Base-by-base conservation (phyloP, 208 protist species). In the Wallacemonas collosoma region DNA sequence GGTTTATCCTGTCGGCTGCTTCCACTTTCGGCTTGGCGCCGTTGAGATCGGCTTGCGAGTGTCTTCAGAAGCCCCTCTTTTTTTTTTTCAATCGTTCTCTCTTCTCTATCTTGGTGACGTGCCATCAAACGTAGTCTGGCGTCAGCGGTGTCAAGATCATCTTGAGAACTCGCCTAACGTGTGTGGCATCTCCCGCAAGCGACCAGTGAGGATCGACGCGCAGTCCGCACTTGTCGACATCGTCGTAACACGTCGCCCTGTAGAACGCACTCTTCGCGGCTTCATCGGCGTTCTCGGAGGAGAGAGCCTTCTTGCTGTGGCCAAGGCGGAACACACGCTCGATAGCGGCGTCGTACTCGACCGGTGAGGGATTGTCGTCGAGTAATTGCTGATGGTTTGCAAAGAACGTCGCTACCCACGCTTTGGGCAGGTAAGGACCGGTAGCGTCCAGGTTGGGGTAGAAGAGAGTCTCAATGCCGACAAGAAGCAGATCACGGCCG, bases 401-500 rank as follows among this genome's bases (percentile, higher is more conserved):
- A 44, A 73, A 69, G 38, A 73, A 65, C 11, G 68, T 36, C 15
- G 44, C 48, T 57, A 81, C 70, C 87, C 87, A 92, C 53, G 53
- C 39, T n/a, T 69, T 41, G 7, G 87, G 87, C 53, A 92, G 50
- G 73, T 85, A 89, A 1, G 74, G 79, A 2, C 73, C 68, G 2
- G 85, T 63, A 12, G 71, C 53, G 36, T 76, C 64, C 12, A 89
- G 68, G 38, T 79, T 86, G 9, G 87, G 87, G 50, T 86, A 55
- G 55, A 84, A 86, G 41, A 92, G 55, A 15, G 76, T 68, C 72
- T 89, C 77, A 2, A 92, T 35, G 17, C 63, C 68, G 50, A 80
- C 76, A 26, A 89, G 65, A 38, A 85, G 44, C 7, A 92, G 81
- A 50, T 86, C 78, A 44, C 83, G 85, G 40, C 81, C 87, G 47